Percentiles rank a stretch among this genome's conserved stretches.
phyloP scores from a whole-genome alignment of 2,329 filamentous ascomycete genomes.

The Pseudogymnoascus sp. region DNA sequence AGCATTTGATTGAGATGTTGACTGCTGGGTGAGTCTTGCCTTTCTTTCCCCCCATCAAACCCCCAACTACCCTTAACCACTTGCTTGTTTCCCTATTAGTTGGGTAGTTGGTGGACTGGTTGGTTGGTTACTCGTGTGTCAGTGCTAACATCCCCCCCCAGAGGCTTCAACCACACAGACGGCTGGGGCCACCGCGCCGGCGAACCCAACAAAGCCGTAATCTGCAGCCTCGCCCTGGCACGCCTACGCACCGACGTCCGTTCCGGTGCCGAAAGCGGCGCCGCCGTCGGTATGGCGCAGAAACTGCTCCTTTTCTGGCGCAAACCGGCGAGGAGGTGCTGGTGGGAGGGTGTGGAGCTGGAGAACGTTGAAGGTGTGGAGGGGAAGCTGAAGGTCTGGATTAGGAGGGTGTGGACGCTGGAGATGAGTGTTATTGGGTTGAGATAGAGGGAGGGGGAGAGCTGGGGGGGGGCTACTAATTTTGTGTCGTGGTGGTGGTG shows the following conservation, averaged over 20 bases:
- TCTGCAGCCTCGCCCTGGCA: conserved; percentile 90
- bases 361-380: conserved; percentile 83
- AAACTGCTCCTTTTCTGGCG: conserved; percentile 97
- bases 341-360: conserved; percentile 97
- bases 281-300: conserved; percentile 93
- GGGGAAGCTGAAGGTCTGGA: conserved; percentile 94
- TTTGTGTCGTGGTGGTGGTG: not conserved
- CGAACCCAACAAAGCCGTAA: conserved; percentile 96
- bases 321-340: conserved; percentile 90
- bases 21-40: conserved; percentile 72
- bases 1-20: conserved; percentile 98
- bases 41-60: not conserved
- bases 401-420: conserved; percentile 92
- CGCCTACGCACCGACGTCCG: conserved; percentile 87
- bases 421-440: conserved; percentile 95
- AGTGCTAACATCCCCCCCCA: conserved; percentile 31
- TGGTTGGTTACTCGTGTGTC: not conserved
- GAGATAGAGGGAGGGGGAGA: conserved; percentile 42
- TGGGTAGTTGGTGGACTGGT: too few species aligned
- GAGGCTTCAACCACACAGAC: conserved; percentile 94
- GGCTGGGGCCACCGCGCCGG: conserved; percentile 93
- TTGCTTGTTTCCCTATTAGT: too few species aligned
- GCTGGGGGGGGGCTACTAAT: not conserved
- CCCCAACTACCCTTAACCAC: too few species aligned
- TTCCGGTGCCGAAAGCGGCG: conserved; percentile 64